Conservation (phyloP, 306 rosid species). For the Pyrus communis region DNA sequence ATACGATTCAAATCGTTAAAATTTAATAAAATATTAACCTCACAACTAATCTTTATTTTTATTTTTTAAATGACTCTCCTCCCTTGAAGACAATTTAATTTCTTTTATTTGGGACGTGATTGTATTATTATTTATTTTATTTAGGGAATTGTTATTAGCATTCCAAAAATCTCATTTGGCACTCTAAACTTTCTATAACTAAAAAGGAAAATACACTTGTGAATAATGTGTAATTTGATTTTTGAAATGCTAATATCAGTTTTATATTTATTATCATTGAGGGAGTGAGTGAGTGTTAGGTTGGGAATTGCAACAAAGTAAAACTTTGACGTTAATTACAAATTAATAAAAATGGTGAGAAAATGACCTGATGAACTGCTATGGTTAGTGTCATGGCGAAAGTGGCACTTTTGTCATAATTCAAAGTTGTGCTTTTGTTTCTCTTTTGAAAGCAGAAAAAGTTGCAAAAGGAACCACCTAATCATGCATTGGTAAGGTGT, state of each 20-base stretch:
- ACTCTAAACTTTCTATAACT: no score
- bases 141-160: background rate
- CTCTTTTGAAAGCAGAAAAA: background rate
- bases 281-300: background rate
- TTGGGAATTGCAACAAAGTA: background rate
- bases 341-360: background rate
- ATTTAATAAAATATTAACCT: no score
- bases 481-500: background rate
- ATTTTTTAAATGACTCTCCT: no score
- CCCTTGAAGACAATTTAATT: no score
- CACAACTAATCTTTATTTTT: no score
- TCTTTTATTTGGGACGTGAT: background rate
- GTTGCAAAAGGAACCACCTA: background rate
- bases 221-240: no score
- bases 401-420: background rate
- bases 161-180: no score
- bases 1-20: no score
- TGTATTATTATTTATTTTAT: background rate
- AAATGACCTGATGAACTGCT: background rate
- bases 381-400: background rate
- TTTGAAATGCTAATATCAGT: no score
- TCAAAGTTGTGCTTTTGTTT: background rate
- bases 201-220: no score
- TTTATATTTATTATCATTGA: background rate
- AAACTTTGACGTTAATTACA: background rate